Conservation (phyloP, 1,139 yeast genomes). For the Kazachstania sp. region DNA sequence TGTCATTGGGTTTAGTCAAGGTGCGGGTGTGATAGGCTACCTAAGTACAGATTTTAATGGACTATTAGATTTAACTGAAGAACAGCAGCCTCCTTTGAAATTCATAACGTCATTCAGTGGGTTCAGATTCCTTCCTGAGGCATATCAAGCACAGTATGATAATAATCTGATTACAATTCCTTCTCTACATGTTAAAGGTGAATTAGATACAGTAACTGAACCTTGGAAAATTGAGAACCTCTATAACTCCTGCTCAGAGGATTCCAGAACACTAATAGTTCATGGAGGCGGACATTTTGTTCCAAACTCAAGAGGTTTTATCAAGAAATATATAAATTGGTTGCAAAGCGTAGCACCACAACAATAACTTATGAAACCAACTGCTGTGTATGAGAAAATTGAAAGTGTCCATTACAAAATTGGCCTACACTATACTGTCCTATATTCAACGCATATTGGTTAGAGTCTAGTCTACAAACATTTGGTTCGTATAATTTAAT, state of each 20-base stretch:
- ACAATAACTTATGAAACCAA: neutral
- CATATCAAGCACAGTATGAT: conserved; percentile 44
- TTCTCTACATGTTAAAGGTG: conserved; percentile 73
- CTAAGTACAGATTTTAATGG: conserved; percentile 38
- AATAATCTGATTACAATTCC: conserved; percentile 41
- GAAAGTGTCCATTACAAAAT: no score
- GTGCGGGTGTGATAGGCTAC: conserved; percentile 75
- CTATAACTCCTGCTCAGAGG: conserved; percentile 44
- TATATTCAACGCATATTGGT: no score
- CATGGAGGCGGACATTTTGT: conserved; percentile 89
- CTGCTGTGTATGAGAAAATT: no score
- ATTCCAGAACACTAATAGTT: conserved; percentile 42
- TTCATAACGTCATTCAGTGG: conserved; percentile 76
- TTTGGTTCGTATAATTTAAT: no score
- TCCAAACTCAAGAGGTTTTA: conserved; percentile 58
- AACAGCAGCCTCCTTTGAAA: conserved; percentile 42
- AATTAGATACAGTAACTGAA: conserved; percentile 81
- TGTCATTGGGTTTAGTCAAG: conserved; percentile 84
- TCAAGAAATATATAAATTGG: conserved; percentile 54
- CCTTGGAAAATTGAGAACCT: conserved; percentile 57
- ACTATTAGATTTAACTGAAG: conserved; percentile 23
- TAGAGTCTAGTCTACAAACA: no score
- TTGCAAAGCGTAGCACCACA: conserved; percentile 24
- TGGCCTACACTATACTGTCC: no score
- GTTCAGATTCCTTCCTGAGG: conserved; percentile 51